phyloP scores from a whole-genome alignment of 306 rosid genomes.

The Lathyrus aphaca region DNA sequence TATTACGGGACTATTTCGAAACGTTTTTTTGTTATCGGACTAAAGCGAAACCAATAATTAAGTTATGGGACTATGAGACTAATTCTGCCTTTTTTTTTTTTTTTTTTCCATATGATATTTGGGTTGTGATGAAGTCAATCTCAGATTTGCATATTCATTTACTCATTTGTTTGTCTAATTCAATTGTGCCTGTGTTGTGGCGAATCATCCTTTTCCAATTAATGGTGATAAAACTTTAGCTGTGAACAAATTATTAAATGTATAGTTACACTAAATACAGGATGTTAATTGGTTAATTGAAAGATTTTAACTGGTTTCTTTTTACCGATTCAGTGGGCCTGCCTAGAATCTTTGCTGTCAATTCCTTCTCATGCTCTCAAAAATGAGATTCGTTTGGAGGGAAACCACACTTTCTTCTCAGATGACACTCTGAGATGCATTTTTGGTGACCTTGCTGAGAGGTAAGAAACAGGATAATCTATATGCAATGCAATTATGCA shows the following conservation, averaged over 20 bases:
- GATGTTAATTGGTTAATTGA: slow-evolving; percentile 24
- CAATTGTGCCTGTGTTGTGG: slow-evolving; percentile 25
- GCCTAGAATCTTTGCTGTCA: slow-evolving; percentile 80
- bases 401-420: slow-evolving; percentile 48
- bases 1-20: too few relatives aligned
- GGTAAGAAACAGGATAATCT: slow-evolving; percentile 52
- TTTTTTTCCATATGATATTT: slow-evolving; percentile 32
- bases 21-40: too few relatives aligned
- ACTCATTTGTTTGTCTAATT: slow-evolving; percentile 15
- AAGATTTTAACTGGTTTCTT: slow-evolving; percentile 34
- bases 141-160: slow-evolving; percentile 13
- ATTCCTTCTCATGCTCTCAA: slow-evolving; percentile 62
- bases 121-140: slow-evolving; percentile 12
- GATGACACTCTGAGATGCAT: slow-evolving; percentile 65
- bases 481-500: slow-evolving; percentile 8
- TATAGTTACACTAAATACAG: slow-evolving; percentile 2
- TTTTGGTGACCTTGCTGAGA: slow-evolving; percentile 79
- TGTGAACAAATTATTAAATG: slow-evolving; percentile 1
- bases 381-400: slow-evolving; percentile 55
- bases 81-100: too few relatives aligned
- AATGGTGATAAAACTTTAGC: slow-evolving; percentile 25
- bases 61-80: too few relatives aligned
- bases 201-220: slow-evolving; percentile 11
- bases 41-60: too few relatives aligned
- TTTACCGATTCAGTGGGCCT: slow-evolving; percentile 74